phyloP scores from a whole-genome alignment of 345 rosid species.

The Linum trigynum region DNA sequence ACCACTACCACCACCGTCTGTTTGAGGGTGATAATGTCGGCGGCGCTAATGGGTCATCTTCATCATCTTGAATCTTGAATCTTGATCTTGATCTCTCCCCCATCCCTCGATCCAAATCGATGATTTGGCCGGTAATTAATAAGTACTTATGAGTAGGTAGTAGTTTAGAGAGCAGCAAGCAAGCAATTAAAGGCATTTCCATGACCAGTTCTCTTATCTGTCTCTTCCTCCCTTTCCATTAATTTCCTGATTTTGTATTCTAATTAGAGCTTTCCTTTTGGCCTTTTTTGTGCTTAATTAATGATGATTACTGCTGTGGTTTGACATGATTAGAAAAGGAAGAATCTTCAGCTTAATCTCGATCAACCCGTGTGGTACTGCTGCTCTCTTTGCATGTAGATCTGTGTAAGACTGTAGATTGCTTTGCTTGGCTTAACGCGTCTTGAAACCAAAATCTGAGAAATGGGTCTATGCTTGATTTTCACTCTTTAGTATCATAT shows the following conservation, averaged over 20 bases:
- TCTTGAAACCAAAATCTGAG: not conserved
- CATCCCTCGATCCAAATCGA: not conserved
- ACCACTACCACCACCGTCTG: constrained; percentile 21
- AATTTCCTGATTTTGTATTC: too few relatives aligned
- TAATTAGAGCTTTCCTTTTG: too few relatives aligned
- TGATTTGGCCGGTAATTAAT: not conserved
- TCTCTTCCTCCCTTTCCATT: not conserved
- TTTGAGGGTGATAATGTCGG: constrained; percentile 19
- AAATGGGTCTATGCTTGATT: not conserved
- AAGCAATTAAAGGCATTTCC: not conserved
- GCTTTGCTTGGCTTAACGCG: too few relatives aligned
- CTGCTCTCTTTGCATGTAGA: too few relatives aligned
- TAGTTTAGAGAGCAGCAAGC: not conserved
- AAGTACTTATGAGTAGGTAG: not conserved
- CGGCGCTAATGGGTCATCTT: constrained; percentile 36
- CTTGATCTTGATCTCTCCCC: not conserved
- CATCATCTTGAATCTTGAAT: constrained; percentile 39
- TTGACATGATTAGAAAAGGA: not conserved
- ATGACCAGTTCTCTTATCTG: not conserved
- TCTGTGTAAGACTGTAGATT: too few relatives aligned
- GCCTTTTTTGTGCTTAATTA: not conserved
- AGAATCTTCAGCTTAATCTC: not conserved
- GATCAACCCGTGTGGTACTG: too few relatives aligned
- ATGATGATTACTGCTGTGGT: not conserved
- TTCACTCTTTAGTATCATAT: not conserved